A percentile compares a stretch with the other conserved stretches of the same genome.
These are phyloP conservation scores for Trifolium fragiferum DNA, from an alignment of 306 rosid species.

Conservation along the genomic window DNA sequence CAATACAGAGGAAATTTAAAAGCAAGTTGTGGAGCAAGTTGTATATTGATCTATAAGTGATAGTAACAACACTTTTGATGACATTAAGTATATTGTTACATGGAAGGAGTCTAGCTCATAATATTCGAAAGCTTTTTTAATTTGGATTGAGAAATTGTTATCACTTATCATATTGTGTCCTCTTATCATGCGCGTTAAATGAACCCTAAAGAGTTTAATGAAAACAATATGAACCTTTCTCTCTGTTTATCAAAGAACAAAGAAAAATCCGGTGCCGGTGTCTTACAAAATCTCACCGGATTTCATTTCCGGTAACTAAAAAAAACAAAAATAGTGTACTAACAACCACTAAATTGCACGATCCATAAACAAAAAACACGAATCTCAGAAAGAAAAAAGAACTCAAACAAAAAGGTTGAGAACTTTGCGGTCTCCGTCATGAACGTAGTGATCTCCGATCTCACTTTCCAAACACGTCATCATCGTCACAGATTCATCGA, in stretches of 20 bases:
- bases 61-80: too few relatives aligned
- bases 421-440: conserved; percentile 59
- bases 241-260: conserved; percentile 46
- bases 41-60: too few relatives aligned
- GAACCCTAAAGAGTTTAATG: too few relatives aligned
- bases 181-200: too few relatives aligned
- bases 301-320: conserved; percentile 42
- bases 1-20: too few relatives aligned
- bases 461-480: conserved; percentile 67
- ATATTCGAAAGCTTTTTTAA: too few relatives aligned
- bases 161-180: too few relatives aligned
- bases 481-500: conserved; percentile 85
- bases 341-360: conserved; percentile 38
- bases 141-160: too few relatives aligned
- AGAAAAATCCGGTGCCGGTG: conserved; percentile 74
- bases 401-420: conserved; percentile 73
- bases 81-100: too few relatives aligned
- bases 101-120: too few relatives aligned
- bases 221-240: too few relatives aligned
- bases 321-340: conserved; percentile 20
- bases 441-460: conserved; percentile 44
- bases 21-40: too few relatives aligned
- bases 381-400: conserved; percentile 24
- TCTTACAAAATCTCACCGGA: conserved; percentile 75
- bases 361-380: conserved; percentile 46